A percentile compares a stretch with the other conserved stretches of the same genome.
phyloP scores from a whole-genome alignment of 768 basidiomycete species.

The Russula olivacea region DNA sequence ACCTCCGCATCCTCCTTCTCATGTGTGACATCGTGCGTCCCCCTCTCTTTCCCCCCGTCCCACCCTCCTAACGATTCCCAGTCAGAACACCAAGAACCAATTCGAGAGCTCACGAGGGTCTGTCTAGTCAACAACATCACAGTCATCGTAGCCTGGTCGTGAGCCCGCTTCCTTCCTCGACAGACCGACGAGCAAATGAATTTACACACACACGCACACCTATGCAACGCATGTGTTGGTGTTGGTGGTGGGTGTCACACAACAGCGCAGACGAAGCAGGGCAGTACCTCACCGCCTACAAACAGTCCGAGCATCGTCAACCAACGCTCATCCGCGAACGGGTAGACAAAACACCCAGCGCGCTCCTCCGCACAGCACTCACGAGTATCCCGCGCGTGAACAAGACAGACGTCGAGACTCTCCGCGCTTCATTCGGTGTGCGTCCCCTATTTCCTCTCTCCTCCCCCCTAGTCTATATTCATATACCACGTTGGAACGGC shows the following conservation, averaged over 20 bases:
- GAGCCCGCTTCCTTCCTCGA: conserved; percentile 27
- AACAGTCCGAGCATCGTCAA: conserved; percentile 89
- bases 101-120: conserved; percentile 89
- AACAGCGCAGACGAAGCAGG: conserved; percentile 84
- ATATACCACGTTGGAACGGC: neutral
- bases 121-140: conserved; percentile 93
- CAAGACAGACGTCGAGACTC: conserved; percentile 93
- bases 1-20: conserved; percentile 77
- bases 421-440: conserved; percentile 89
- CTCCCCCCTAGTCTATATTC: neutral
- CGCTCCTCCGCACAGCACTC: conserved; percentile 73
- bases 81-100: conserved; percentile 87
- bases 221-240: neutral
- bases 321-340: conserved; percentile 94
- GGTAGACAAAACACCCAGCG: conserved; percentile 80
- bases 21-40: conserved; percentile 83
- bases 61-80: conserved; percentile 31
- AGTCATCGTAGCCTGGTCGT: conserved; percentile 90
- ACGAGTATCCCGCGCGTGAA: conserved; percentile 92
- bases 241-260: neutral
- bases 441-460: conserved; percentile 27
- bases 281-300: conserved; percentile 84
- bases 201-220: neutral
- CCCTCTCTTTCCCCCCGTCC: neutral
- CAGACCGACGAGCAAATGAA: neutral